These are phyloP conservation scores for Pseudogymnoascus sp. DNA, from an alignment of 2,329 filamentous ascomycete species.

Conservation along the genomic window DNA sequence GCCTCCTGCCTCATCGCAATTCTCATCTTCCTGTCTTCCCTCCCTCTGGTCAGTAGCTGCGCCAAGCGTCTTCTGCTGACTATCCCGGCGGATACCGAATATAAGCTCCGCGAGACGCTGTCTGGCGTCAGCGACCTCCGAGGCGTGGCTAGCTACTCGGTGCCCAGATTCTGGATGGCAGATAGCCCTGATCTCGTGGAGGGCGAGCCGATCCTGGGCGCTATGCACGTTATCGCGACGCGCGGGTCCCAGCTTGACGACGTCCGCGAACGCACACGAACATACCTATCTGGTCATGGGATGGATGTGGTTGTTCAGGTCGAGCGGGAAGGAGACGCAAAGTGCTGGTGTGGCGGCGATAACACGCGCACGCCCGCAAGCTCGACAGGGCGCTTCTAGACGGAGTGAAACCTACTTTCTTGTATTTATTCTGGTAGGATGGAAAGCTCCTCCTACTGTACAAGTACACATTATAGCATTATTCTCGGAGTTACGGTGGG, in stretches of 20 bases:
- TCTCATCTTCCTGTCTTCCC: slow-evolving; percentile 85
- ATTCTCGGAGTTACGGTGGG: background rate
- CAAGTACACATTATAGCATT: background rate
- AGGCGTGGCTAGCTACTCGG: slow-evolving; percentile 78
- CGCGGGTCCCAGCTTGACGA: slow-evolving; percentile 71
- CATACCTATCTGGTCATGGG: slow-evolving; percentile 61
- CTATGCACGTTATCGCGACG: slow-evolving; percentile 78
- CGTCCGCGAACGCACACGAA: slow-evolving; percentile 67
- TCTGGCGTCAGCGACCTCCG: slow-evolving; percentile 74
- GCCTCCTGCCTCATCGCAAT: slow-evolving; percentile 91
- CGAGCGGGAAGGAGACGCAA: slow-evolving; percentile 69
- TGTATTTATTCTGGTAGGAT: background rate
- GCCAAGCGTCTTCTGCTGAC: slow-evolving; percentile 78
- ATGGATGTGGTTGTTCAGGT: slow-evolving; percentile 85
- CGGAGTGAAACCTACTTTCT: background rate
- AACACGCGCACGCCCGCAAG: background rate
- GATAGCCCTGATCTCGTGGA: slow-evolving; percentile 43
- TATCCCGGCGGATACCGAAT: slow-evolving; percentile 78
- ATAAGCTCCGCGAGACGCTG: slow-evolving; percentile 77
- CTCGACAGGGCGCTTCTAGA: background rate
- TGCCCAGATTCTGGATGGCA: slow-evolving; percentile 89
- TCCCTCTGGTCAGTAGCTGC: slow-evolving; percentile 78
- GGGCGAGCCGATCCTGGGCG: slow-evolving; percentile 58
- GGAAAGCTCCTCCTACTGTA: background rate
- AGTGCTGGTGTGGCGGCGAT: slow-evolving; percentile 50